Evolutionary conservation across 495 filamentous ascomycete species (phyloP).

Genomic region (Endocarpon pusillum): DNA sequence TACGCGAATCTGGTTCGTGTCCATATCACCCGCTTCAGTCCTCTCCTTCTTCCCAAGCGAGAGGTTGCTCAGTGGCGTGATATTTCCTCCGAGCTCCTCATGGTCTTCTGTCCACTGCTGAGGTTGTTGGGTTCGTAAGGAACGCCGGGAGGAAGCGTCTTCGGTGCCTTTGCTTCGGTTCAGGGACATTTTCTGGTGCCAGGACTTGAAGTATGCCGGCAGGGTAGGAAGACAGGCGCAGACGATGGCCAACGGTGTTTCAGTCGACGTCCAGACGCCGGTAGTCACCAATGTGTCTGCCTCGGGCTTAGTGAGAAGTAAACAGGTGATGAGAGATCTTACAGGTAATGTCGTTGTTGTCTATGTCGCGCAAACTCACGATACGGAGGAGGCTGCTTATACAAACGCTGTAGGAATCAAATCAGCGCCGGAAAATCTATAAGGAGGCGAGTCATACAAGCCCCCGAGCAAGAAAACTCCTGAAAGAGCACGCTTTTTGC

Average conservation of each 20-base stretch:
- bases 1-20: too few relatives aligned
- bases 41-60: too few relatives aligned
- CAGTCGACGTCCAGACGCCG: constrained; percentile 32
- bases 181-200: not conserved
- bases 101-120: too few relatives aligned
- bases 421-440: not conserved
- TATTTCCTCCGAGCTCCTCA: too few relatives aligned
- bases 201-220: not conserved
- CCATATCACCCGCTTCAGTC: too few relatives aligned
- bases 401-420: constrained; percentile 10
- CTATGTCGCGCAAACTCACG: constrained; percentile 9
- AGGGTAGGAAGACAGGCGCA: constrained; percentile 25
- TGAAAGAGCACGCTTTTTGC: constrained; percentile 17
- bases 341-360: constrained; percentile 12
- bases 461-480: constrained; percentile 16
- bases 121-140: too few relatives aligned
- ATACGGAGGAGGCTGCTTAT: constrained; percentile 15
- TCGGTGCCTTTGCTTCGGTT: not conserved
- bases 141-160: too few relatives aligned
- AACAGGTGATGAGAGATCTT: constrained; percentile 1
- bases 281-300: constrained; percentile 17
- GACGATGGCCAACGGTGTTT: constrained; percentile 32
- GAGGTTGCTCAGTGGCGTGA: too few relatives aligned
- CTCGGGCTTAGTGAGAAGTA: not conserved
- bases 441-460: constrained; percentile 9